Conservation (phyloP, 352 stramenopile species). For the Phytopythium boreale region DNA sequence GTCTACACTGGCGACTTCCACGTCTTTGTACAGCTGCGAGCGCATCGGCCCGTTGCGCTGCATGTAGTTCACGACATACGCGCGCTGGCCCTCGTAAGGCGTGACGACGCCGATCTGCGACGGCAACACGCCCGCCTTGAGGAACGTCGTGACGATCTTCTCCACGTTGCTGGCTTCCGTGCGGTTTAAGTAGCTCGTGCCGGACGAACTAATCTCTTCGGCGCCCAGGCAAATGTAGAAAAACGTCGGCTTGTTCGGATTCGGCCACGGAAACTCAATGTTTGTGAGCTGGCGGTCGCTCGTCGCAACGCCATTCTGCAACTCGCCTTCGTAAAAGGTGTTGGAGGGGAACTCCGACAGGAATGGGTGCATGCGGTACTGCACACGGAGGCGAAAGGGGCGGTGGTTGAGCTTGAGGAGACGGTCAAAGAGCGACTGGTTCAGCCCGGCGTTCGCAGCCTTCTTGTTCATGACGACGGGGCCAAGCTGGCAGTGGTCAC, state of each 20-base stretch:
- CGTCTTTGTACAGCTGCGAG: slow-evolving; percentile 95
- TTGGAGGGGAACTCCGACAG: slow-evolving; percentile 99
- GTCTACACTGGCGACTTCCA: slow-evolving; percentile 99
- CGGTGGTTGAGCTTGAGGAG: slow-evolving; percentile 94
- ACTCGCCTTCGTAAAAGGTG: slow-evolving; percentile 99
- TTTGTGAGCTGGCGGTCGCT: slow-evolving; percentile 87
- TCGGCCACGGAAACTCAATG: slow-evolving; percentile 97
- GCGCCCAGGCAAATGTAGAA: slow-evolving; percentile 97
- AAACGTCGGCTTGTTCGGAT: slow-evolving; percentile 96
- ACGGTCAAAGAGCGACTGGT: slow-evolving; percentile 98
- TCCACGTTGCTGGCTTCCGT: slow-evolving; percentile 98
- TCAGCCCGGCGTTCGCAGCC: slow-evolving; percentile 95
- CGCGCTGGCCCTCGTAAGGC: slow-evolving; percentile 98
- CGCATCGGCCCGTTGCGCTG: slow-evolving; percentile 93
- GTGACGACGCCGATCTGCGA: slow-evolving; percentile 96
- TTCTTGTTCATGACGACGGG: slow-evolving; percentile 99
- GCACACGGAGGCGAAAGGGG: slow-evolving; percentile 96
- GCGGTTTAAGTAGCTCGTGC: slow-evolving; percentile 98
- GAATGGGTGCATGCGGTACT: slow-evolving; percentile 99
- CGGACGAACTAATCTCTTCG: slow-evolving; percentile 97
- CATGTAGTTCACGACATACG: slow-evolving; percentile 99
- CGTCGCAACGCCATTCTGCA: slow-evolving; percentile 98
- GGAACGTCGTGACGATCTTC: slow-evolving; percentile 97
- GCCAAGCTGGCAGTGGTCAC: slow-evolving; percentile 97
- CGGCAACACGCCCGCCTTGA: slow-evolving; percentile 91